Percentiles rank a stretch among this genome's conserved stretches.
phyloP scores from a whole-genome alignment of 805 yeast genomes.

The Ogataea dorogensis region DNA sequence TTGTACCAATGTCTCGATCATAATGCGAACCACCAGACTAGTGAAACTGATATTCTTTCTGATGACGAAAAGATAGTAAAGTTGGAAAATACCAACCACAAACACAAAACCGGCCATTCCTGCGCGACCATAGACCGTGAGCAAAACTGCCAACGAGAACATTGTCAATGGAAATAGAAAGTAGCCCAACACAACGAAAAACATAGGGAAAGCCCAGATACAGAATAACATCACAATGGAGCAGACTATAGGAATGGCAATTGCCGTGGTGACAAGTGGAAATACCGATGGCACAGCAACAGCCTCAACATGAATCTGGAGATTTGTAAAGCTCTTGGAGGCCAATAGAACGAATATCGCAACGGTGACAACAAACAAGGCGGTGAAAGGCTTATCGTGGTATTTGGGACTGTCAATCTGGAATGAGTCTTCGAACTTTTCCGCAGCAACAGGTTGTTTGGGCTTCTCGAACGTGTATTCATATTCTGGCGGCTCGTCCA shows the following conservation, averaged over 20 bases:
- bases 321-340: neutral
- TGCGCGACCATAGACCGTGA: constrained; percentile 22
- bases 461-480: constrained; percentile 34
- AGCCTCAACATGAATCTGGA: neutral
- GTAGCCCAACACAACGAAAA: constrained; percentile 31
- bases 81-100: constrained; percentile 20
- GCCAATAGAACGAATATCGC: constrained; percentile 10
- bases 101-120: constrained; percentile 20
- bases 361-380: constrained; percentile 40
- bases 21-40: constrained; percentile 32
- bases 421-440: constrained; percentile 65
- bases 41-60: constrained; percentile 31
- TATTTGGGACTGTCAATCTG: constrained; percentile 58
- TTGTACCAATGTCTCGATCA: constrained; percentile 72
- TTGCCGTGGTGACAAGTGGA: constrained; percentile 14
- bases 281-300: constrained; percentile 5
- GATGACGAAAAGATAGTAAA: constrained; percentile 26
- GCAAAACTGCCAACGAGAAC: constrained; percentile 23
- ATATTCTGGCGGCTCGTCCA: constrained; percentile 28
- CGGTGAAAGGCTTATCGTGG: constrained; percentile 71
- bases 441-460: constrained; percentile 28
- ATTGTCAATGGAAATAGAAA: constrained; percentile 28
- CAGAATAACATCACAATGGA: constrained; percentile 22
- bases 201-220: constrained; percentile 29
- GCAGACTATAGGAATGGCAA: constrained; percentile 23